These are phyloP conservation scores for Boletus semigastroideus DNA, from an alignment of 1,284 basidiomycete genomes.

Conservation along the genomic window DNA sequence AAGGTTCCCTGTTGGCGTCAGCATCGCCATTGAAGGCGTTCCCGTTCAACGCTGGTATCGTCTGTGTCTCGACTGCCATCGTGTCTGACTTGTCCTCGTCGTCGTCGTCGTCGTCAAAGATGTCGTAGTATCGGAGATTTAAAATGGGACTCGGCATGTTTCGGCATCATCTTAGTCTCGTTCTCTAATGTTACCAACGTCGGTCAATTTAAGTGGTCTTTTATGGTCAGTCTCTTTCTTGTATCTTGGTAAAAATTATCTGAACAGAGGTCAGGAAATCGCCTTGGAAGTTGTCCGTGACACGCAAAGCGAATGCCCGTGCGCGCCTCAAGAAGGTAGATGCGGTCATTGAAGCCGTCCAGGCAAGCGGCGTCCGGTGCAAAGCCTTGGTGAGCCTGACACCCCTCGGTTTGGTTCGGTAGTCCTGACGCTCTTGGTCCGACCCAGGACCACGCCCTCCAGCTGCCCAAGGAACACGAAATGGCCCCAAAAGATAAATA, in stretches of 20 bases:
- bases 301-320: conserved; percentile 90
- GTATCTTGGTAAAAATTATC: neutral
- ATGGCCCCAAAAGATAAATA: conserved; percentile 94
- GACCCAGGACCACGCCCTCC: conserved; percentile 60
- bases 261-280: conserved; percentile 71
- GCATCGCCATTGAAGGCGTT: conserved; percentile 39
- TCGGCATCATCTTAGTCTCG: conserved; percentile 18
- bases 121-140: conserved; percentile 25
- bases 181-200: conserved; percentile 67
- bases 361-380: conserved; percentile 78
- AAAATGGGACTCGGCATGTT: conserved; percentile 23
- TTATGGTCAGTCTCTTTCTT: conserved; percentile 57
- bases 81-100: conserved; percentile 28
- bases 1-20: conserved; percentile 40
- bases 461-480: conserved; percentile 84
- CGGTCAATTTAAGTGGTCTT: conserved; percentile 68
- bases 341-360: conserved; percentile 86
- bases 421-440: neutral
- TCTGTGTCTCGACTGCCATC: conserved; percentile 44
- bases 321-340: conserved; percentile 91
- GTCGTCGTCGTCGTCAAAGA: conserved; percentile 20
- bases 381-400: conserved; percentile 60
- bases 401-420: neutral
- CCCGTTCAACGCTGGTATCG: conserved; percentile 37
- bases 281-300: conserved; percentile 89